These are phyloP conservation scores for Ambrosia trifida DNA, from an alignment of 129 eudicot genomes.

Conservation along the genomic window DNA sequence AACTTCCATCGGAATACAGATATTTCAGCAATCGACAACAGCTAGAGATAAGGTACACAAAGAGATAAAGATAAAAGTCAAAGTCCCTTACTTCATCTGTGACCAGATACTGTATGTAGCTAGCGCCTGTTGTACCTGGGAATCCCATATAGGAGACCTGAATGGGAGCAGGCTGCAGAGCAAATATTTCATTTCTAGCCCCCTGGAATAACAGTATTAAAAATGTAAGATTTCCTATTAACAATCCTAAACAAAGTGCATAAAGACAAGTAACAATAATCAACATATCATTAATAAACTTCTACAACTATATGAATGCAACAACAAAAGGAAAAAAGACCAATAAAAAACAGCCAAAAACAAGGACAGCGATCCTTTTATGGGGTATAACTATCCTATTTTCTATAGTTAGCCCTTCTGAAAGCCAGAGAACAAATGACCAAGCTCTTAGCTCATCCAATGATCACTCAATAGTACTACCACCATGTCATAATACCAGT, in stretches of 20 bases:
- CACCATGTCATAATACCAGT: too few species aligned
- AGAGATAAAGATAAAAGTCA: neutral
- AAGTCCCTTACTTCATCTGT: constrained; percentile 77
- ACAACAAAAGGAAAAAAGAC: neutral
- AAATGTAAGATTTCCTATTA: constrained; percentile 13
- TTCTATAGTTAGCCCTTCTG: too few species aligned
- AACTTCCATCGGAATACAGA: constrained; percentile 48
- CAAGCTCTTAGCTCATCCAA: too few species aligned
- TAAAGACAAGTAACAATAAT: neutral
- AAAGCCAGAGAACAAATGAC: too few species aligned
- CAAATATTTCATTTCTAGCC: constrained; percentile 96
- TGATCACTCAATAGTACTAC: too few species aligned
- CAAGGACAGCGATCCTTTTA: too few species aligned
- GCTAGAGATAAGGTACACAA: neutral
- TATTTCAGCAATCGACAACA: neutral
- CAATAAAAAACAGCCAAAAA: too few species aligned
- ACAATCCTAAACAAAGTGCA: constrained; percentile 2
- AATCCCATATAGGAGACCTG: constrained; percentile 99
- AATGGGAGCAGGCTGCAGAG: constrained; percentile 96
- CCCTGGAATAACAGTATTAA: constrained; percentile 51
- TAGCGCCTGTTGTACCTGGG: constrained; percentile 96
- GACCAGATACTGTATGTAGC: constrained; percentile 83
- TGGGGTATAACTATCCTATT: too few species aligned
- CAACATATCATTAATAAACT: neutral
- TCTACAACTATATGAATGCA: neutral